Evolutionary conservation across 2,329 filamentous ascomycete species (phyloP), one percentile per base, ranked within the genome.

Genomic region (Epicoccum sorghinum): DNA sequence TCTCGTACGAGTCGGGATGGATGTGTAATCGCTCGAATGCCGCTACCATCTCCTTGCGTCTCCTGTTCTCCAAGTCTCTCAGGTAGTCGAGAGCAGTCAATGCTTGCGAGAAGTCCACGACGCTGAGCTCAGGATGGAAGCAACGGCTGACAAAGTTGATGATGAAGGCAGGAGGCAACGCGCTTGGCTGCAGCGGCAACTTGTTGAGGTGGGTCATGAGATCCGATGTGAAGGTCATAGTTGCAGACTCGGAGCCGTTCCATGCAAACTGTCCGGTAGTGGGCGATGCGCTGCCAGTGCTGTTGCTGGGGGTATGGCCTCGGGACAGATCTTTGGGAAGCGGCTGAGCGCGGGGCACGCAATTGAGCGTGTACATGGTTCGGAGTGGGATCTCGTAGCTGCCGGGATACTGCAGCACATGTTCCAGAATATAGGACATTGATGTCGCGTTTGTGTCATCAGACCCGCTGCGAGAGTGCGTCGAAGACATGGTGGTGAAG

Each of bases 301-400:
- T 67, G 52, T 62, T 69, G 30, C 70, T 71, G 7, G 75, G 69
- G 4, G 73, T 77, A 66, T 54, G 74, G 60, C 68, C 62, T 47
- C 66, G 65, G 42, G 64, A 62, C 7, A 62, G 42, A 23, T 67
- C 61, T 38, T 63, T 67, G 29, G 71, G 72, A 10, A 74, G 61
- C 37, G 73, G 70, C 33, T 76, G 73, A n/a, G 75, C 73, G 45
- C 78, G 80, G 14, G 84, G 80, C 14, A 82, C 80, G 57, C 82
- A 85, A 67, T 89, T 89, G 70, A 89, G 78, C 24, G 82, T 82
- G 75, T 88, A 88, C 83, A 88, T 88, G 58, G 84, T 87, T 52
- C 86, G 82, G 25, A 89, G 78, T 18, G 86, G 86, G 29, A 88
- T 84, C 64, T 88, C 86, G 66, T 88, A 88, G 62, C 79, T 83